A percentile compares a stretch with the other conserved stretches of the same genome.
phyloP scores from a whole-genome alignment of 1,139 yeast genomes.

The Blastobotrys ciferrii region DNA sequence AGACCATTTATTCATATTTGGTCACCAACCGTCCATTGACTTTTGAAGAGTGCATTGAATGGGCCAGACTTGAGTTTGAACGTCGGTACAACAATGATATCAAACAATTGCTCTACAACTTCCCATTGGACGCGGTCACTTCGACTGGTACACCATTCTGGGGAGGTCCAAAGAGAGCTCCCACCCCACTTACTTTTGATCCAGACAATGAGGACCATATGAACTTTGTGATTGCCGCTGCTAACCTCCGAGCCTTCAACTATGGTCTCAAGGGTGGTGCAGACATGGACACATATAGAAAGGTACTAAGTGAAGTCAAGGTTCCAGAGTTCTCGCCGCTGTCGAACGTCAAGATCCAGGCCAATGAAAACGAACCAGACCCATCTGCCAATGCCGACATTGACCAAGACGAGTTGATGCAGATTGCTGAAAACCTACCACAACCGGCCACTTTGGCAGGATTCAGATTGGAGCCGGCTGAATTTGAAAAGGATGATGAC shows the following conservation, averaged over 20 bases:
- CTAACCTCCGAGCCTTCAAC: slow-evolving; percentile 84
- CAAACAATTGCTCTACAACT: slow-evolving; percentile 83
- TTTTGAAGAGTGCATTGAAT: slow-evolving; percentile 88
- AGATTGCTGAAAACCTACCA: slow-evolving; percentile 76
- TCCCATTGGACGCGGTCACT: slow-evolving; percentile 91
- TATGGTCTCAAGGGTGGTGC: slow-evolving; percentile 69
- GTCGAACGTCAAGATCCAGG: slow-evolving; percentile 77
- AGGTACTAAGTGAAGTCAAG: slow-evolving; percentile 51
- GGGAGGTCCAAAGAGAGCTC: slow-evolving; percentile 98
- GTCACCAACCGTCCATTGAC: slow-evolving; percentile 75
- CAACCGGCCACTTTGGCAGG: slow-evolving; percentile 88
- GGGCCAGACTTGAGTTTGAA: slow-evolving; percentile 94
- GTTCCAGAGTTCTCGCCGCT: slow-evolving; percentile 73
- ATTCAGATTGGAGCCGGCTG: slow-evolving; percentile 79
- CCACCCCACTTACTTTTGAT: slow-evolving; percentile 77
- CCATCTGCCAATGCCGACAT: slow-evolving; percentile 63
- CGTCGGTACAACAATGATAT: slow-evolving; percentile 80
- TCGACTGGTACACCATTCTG: slow-evolving; percentile 92
- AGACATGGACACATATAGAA: slow-evolving; percentile 43
- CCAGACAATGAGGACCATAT: slow-evolving; percentile 72
- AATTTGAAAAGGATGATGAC: slow-evolving; percentile 97
- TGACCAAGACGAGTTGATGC: slow-evolving; percentile 49
- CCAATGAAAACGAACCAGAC: slow-evolving; percentile 84
- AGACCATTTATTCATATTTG: slow-evolving; percentile 70
- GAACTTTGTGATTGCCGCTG: slow-evolving; percentile 82